Base-by-base conservation (phyloP, 2,329 filamentous ascomycete species). In the Cladophialophora exuberans region DNA sequence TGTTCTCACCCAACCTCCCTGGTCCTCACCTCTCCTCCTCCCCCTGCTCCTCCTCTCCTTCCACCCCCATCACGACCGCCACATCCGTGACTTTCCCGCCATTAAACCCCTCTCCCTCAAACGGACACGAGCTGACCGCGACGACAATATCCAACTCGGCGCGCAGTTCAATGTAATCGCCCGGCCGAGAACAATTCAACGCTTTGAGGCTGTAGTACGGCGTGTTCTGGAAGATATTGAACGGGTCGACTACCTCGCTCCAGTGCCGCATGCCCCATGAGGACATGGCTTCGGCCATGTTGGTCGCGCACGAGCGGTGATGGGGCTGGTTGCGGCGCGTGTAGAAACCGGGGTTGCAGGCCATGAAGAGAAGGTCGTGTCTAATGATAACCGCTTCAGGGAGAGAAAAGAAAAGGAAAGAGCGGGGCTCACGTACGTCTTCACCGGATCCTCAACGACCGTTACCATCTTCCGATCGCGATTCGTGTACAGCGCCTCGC, bases 341-440 rank as follows among this genome's bases (percentile, higher is more conserved):
- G 53, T 73, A 73, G 48, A 73, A 63, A 26, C 68, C 64, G 1
- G 71, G 72, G 52, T 69, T 72, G 59, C 72, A 74, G 9, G 68
- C 68, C 70, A 73, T 73, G 66, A 70, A 71, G 1, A 68, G 72
- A 69, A 73, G 71, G 52, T 73, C 72, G 63, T 73, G 72, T n/a
- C n/a, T n/a, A n/a, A n/a, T n/a, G n/a, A n/a, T n/a, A n/a, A n/a
- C n/a, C n/a, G n/a, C n/a, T n/a, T n/a, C n/a, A n/a, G n/a, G n/a
- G n/a, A n/a, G n/a, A n/a, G n/a, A n/a, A n/a, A n/a, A n/a, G n/a
- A n/a, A n/a, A n/a, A n/a, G n/a, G n/a, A n/a, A n/a, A n/a, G n/a
- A n/a, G n/a, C n/a, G n/a, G n/a, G n/a, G n/a, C n/a, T n/a, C n/a
- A n/a, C n/a, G n/a, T n/a, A n/a, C 23, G 70, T 67, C 46, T 72